Base-by-base conservation (phyloP, 345 rosid genomes). In the Physaria fendleri region DNA sequence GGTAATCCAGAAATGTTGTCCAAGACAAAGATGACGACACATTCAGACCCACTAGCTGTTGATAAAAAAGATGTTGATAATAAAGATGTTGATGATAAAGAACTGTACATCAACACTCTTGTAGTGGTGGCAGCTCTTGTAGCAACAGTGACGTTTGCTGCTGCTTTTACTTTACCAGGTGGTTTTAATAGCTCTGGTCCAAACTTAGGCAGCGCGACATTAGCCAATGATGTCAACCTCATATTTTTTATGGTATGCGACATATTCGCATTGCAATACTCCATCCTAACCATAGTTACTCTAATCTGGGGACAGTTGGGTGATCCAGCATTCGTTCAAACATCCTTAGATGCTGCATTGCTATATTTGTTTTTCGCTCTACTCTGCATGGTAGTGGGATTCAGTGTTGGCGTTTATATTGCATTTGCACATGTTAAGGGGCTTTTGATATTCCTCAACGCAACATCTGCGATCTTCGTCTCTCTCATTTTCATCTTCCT, bases 281-380 rank as follows among this genome's bases (percentile, higher is more conserved):
- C 54, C 0, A 24, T 59, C 6, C 10, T 25, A 14, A 12, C 64
- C 8, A 30, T 58, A 30, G 15, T 4, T 5, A 1, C 41, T 30
- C 64, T 58, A 8, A 58, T 58, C 9, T 58, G 64, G 64, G 64
- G 53, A 0, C 64, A 59, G 24, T 14, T 44, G 11, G 64, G 54
- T 5, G 64, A 44, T 32, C 42, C 21, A 21, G 11, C 6, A 2
- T 11, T 59, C 6, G 4, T 12, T 0, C 32, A 10, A 6, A 13
- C 8, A 21, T 22, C 53, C 4, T 14, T 44, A 13, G 1, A 6
- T 14, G 2, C 22, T 6, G 64, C 64, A 0, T 44, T 59, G 12
- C 32, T 22, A 0, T 44, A 17, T 5, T 25, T 56, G 8, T 13
- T 16, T 12, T 15, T 16, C 8, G n/a, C 11, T 12, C 27, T 40